Conservation (phyloP, 345 rosid species). For the Theobroma cacao region DNA sequence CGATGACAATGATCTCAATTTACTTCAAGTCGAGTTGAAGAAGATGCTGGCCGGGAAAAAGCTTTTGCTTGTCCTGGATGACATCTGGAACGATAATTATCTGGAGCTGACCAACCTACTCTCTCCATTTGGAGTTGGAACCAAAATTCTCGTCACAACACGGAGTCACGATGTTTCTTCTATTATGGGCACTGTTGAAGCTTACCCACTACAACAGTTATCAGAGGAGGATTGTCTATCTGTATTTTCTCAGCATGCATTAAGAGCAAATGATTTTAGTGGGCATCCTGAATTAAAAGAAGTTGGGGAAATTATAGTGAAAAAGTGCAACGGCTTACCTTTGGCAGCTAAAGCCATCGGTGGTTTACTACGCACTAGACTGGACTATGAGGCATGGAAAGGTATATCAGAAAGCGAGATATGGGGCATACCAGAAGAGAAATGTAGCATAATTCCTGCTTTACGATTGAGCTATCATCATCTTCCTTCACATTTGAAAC, state of each 20-base stretch:
- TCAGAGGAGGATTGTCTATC: neutral
- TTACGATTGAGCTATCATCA: conserved; percentile 22
- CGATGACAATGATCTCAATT: neutral
- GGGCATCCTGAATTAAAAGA: conserved; percentile 24
- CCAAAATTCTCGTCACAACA: neutral
- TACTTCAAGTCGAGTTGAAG: neutral
- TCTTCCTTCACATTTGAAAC: conserved; percentile 31
- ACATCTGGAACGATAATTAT: neutral
- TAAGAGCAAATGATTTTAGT: neutral
- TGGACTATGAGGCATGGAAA: conserved; percentile 22
- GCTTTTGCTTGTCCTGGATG: neutral
- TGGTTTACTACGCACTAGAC: conserved; percentile 27
- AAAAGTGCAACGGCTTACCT: conserved; percentile 39
- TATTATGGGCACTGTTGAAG: neutral
- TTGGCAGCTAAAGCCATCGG: conserved; percentile 35
- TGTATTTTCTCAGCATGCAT: conserved; percentile 16
- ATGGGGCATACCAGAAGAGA: conserved; percentile 24
- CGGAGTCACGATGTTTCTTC: neutral
- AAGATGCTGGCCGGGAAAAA: neutral
- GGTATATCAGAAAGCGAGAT: conserved; percentile 19
- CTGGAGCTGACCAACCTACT: neutral
- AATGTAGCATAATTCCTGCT: conserved; percentile 10
- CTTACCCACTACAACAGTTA: neutral
- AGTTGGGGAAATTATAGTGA: conserved; percentile 34
- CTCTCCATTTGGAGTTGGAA: neutral